Percentiles rank a stretch among this genome's conserved stretches.
Conservation (phyloP, 257 asterid genomes). For the Linderniella brevidens region DNA sequence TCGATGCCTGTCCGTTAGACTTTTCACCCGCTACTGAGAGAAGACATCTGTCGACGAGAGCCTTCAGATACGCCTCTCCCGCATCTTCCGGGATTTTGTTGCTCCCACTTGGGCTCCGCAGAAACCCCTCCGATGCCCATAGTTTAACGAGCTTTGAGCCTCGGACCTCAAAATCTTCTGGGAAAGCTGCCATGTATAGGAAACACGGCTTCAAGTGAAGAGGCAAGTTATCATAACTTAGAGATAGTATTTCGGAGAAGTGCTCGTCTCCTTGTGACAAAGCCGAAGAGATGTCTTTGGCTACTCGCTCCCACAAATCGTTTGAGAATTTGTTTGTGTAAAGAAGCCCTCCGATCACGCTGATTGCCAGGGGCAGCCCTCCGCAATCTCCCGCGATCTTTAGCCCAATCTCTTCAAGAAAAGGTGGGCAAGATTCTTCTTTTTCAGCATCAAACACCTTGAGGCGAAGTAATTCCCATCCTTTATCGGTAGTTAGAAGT, state of each 20-base stretch:
- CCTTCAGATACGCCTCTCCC: slow-evolving; percentile 9
- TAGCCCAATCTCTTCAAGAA: slow-evolving; percentile 6
- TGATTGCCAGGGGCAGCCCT: slow-evolving; percentile 15
- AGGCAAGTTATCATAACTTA: slow-evolving; percentile 15
- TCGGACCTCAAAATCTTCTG: slow-evolving; percentile 5
- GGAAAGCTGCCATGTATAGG: slow-evolving; percentile 10
- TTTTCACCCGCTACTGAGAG: background rate
- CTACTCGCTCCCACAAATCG: background rate
- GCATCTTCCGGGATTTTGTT: slow-evolving; percentile 8
- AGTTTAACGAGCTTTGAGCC: slow-evolving; percentile 6
- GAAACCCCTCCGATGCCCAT: slow-evolving; percentile 16
- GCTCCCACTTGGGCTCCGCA: background rate
- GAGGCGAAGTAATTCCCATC: slow-evolving; percentile 5
- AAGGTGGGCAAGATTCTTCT: too few species aligned
- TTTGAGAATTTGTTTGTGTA: background rate
- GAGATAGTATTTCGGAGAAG: background rate
- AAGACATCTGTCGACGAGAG: slow-evolving; percentile 10
- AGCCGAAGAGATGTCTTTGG: background rate
- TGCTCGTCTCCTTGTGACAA: background rate
- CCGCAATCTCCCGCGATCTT: slow-evolving; percentile 1
- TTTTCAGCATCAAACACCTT: background rate
- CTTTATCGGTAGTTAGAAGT: background rate
- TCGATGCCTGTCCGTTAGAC: background rate
- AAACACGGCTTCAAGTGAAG: slow-evolving; percentile 14
- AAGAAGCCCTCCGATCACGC: slow-evolving; percentile 10